Evolutionary conservation across 805 yeast genomes (phyloP), one percentile per base, ranked within the genome.

Genomic region (Huiozyma sinensis): DNA sequence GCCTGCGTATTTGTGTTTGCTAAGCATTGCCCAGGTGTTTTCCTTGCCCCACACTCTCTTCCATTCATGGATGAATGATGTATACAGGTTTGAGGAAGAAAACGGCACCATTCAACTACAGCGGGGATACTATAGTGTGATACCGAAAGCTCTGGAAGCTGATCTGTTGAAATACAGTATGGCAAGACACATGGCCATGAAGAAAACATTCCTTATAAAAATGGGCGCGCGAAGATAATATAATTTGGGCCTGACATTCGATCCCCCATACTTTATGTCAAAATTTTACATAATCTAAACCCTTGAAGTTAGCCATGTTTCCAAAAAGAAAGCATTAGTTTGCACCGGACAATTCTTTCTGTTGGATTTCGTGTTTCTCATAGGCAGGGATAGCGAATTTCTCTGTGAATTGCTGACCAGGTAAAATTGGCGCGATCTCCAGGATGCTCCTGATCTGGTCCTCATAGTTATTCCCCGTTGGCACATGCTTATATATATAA

Each of bases 351-450:
- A 13, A 5, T 7, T 44, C 49, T 31, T 52, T 48, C 35, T 51
- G 41, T 46, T 63, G 60, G 8, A 59, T 39, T 44, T 56, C 57
- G 45, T 64, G 58, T 64, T 84, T 81, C 56, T 76, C 63, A 47
- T 65, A 73, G 10, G 86, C 92, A 9, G 92, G 86, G 33, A 77
- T 74, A 39, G 76, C 74, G 58, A 83, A 83, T 50, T 77, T 73
- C 28, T 73, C 75, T 13, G 78, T 74, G 55, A 79, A 78, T 42
- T 67, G 53, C 57, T 87, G 95, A 12, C 95, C 95, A 0, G 95
- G 95, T 38, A 87, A 64, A 37, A 89, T 75, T 3, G 96, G 96
- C 17, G 80, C 85, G 40, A 81, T 66, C 43, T 76, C 76, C 44
- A 81, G 68, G 29, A 88, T 70, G 42, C 76, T 71, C 44, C 72